Evolutionary conservation across 371 early-diverging fungal species (phyloP).

Genomic region (Entomophthora muscae): DNA sequence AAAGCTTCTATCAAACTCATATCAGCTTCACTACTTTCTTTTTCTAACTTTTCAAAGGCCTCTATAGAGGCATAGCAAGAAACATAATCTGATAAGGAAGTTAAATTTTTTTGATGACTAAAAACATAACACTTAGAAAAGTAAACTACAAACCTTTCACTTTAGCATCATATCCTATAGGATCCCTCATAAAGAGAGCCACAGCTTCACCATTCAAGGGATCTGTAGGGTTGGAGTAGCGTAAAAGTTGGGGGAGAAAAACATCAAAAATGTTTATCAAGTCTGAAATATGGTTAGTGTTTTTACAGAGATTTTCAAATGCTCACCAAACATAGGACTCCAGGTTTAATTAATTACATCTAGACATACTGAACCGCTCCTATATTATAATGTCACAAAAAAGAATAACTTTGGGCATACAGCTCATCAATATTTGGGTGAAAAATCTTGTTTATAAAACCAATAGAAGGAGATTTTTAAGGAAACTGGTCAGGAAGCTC

Average conservation of each 20-base stretch:
- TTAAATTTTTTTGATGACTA: not conserved
- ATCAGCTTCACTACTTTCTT: slow-evolving; percentile 51
- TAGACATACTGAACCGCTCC: slow-evolving; percentile 96
- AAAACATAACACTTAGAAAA: slow-evolving; percentile 7
- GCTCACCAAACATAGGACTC: slow-evolving; percentile 97
- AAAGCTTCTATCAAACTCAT: slow-evolving; percentile 60
- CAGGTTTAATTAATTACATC: slow-evolving; percentile 99
- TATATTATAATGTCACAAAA: slow-evolving; percentile 15
- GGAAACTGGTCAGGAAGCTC: slow-evolving; percentile 98
- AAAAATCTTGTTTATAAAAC: slow-evolving; percentile 98
- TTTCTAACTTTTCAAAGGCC: slow-evolving; percentile 64
- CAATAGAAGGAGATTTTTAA: slow-evolving; percentile 98
- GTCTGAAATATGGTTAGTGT: slow-evolving; percentile 24
- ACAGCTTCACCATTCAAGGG: slow-evolving; percentile 99
- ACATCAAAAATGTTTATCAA: slow-evolving; percentile 98
- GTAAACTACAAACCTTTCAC: slow-evolving; percentile 51
- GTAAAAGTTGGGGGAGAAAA: slow-evolving; percentile 92
- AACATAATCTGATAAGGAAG: slow-evolving; percentile 46
- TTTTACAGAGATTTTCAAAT: not conserved
- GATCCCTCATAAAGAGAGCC: slow-evolving; percentile 87
- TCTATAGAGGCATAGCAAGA: slow-evolving; percentile 72
- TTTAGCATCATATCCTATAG: slow-evolving; percentile 76
- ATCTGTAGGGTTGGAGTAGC: slow-evolving; percentile 98
- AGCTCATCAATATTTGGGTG: slow-evolving; percentile 99
- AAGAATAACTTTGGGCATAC: slow-evolving; percentile 22